Evolutionary conservation across 768 basidiomycete species (phyloP), one percentile per base, ranked within the genome.

Genomic region (Pholiota conissans): DNA sequence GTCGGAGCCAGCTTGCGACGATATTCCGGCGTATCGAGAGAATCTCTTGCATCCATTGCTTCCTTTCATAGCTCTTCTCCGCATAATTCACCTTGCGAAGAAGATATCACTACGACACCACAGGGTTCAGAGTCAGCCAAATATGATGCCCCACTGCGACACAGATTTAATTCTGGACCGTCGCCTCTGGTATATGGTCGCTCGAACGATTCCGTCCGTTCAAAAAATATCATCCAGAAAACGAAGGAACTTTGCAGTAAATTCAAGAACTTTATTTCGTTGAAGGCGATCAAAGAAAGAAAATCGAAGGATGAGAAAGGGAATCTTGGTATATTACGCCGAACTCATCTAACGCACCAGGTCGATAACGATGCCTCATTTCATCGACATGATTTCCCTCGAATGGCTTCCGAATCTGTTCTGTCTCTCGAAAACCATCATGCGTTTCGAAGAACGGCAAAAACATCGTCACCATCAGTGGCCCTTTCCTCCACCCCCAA

Each of bases 401-500:
- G 42, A 14, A 55, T 55, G 9, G 34, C 58, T 3, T 55, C 58
- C 40, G 57, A 58, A 18, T 37, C 55, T 5, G 20, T 55, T 45
- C 35, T 52, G 30, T 49, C 60, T n/a, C 40, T 32, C 14, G 53
- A 54, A 39, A 24, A 56, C 40, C 26, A 30, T 16, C 42, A n/a
- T 24, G 20, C 37, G 27, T 58, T 56, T 16, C 46, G 30, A 24
- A 52, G 63, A n/a, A 47, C 58, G 34, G 54, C 53, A 5, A 65
- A 63, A 42, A 52, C 56, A 8, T 66, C 66, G 1, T 39, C 62
- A 5, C 62, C 64, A n/a, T 63, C 67, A n/a, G 56, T 64, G 9
- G 60, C 61, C 10, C 59, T 28, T 45, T 57, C 58, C 32, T 61
- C 60, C 24, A 56, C 50, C 42, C 32, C 59, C 29, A 58, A 63